Conservation (phyloP, 441 rosid species). For the Corymbia citriodora region DNA sequence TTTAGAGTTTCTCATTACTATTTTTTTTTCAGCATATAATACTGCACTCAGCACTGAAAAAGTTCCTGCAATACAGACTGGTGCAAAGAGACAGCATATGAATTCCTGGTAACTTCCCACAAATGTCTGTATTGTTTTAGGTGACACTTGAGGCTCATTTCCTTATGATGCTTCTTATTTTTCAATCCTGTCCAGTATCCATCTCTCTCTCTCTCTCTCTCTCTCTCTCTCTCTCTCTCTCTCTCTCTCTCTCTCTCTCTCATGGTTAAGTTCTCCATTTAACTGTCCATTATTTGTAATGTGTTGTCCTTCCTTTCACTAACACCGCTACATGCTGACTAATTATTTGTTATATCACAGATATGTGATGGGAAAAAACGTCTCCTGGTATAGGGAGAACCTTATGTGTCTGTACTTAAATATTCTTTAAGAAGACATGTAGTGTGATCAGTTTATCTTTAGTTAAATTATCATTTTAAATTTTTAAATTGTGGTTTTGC, state of each 20-base stretch:
- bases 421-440: background rate
- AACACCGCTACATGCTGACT: background rate
- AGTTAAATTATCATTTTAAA: background rate
- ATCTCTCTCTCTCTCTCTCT: background rate
- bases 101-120: constrained; percentile 50
- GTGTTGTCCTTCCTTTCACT: background rate
- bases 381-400: background rate
- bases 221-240: background rate
- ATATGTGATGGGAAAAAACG: background rate
- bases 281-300: background rate
- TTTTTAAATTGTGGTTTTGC: background rate
- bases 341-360: background rate
- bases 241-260: background rate
- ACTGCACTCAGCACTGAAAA: constrained; percentile 24
- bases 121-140: background rate
- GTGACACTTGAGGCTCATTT: background rate
- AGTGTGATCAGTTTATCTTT: background rate
- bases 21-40: constrained; percentile 39
- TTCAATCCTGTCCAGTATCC: background rate
- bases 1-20: constrained; percentile 5
- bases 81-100: constrained; percentile 55
- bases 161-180: background rate
- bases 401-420: background rate
- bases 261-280: background rate
- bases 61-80: constrained; percentile 34